Conservation (phyloP, 352 stramenopile genomes). For the Thraustochytrium sp. region DNA sequence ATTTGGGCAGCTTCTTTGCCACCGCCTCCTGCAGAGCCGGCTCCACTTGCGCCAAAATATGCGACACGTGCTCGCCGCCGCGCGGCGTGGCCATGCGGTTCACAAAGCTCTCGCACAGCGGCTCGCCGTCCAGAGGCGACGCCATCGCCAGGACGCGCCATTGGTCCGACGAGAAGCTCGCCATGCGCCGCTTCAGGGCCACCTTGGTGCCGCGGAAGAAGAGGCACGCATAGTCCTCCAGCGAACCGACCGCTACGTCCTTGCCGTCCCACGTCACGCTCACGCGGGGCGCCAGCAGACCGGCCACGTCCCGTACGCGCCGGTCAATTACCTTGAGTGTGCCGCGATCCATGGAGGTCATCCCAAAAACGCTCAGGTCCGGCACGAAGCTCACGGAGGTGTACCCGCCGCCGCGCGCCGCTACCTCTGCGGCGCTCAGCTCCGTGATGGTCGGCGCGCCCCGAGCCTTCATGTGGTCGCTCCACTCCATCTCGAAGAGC, state of each 20-base stretch:
- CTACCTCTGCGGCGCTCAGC: slow-evolving; percentile 58
- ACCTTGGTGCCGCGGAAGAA: slow-evolving; percentile 59
- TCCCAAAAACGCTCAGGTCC: slow-evolving; percentile 91
- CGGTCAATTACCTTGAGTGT: slow-evolving; percentile 88
- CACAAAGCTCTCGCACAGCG: slow-evolving; percentile 3
- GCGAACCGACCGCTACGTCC: slow-evolving; percentile 72
- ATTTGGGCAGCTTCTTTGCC: slow-evolving; percentile 19
- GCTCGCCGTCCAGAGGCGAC: neutral
- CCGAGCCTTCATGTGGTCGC: slow-evolving; percentile 90
- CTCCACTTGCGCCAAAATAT: neutral
- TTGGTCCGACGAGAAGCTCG: neutral
- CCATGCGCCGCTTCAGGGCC: neutral
- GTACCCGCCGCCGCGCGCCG: slow-evolving; percentile 67
- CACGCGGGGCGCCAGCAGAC: slow-evolving; percentile 78
- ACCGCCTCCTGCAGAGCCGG: neutral
- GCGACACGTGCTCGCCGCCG: neutral
- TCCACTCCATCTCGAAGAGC: slow-evolving; percentile 73
- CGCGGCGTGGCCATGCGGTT: slow-evolving; percentile 56
- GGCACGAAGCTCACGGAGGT: slow-evolving; percentile 95
- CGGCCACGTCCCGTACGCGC: slow-evolving; percentile 96
- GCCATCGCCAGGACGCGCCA: neutral
- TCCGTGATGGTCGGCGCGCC: slow-evolving; percentile 71
- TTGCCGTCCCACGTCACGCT: slow-evolving; percentile 63
- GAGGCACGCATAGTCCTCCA: slow-evolving; percentile 90
- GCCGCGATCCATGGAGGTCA: slow-evolving; percentile 82